A percentile compares a stretch with the other conserved stretches of the same genome.
Conservation (phyloP, 2,329 filamentous ascomycete species). For the Trichothecium sympodiale region DNA sequence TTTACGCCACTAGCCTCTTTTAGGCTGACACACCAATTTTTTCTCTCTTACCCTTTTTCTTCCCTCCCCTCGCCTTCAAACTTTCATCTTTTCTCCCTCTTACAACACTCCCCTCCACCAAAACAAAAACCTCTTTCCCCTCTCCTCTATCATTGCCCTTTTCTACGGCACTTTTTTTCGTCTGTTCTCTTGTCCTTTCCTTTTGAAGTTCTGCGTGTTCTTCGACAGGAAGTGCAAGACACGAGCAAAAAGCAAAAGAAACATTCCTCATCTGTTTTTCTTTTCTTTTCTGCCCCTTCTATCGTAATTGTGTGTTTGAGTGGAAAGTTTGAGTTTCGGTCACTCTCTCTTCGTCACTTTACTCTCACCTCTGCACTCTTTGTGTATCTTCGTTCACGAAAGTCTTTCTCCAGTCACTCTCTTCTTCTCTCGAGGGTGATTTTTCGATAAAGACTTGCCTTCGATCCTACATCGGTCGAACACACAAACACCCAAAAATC, state of each 20-base stretch:
- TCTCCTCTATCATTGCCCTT: slow-evolving; percentile 17
- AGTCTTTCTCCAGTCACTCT: slow-evolving; percentile 15
- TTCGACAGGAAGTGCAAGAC: slow-evolving; percentile 26
- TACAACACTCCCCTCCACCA: slow-evolving; percentile 20
- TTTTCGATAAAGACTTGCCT: slow-evolving; percentile 4
- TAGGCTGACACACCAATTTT: slow-evolving; percentile 6
- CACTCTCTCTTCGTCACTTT: slow-evolving; percentile 4
- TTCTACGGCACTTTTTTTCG: slow-evolving; percentile 19
- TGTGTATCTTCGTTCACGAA: slow-evolving; percentile 12
- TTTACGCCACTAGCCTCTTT: slow-evolving; percentile 6
- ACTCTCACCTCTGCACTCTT: slow-evolving; percentile 12
- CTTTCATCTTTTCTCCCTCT: slow-evolving; percentile 17
- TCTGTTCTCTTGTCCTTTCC: slow-evolving; percentile 26
- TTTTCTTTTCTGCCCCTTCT: slow-evolving; percentile 29
- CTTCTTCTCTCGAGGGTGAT: slow-evolving; percentile 18
- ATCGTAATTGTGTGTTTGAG: slow-evolving; percentile 31
- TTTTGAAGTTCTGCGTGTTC: slow-evolving; percentile 34
- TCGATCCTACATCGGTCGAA: slow-evolving; percentile 3
- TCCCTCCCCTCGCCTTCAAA: slow-evolving; percentile 8
- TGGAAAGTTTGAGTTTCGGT: slow-evolving; percentile 9
- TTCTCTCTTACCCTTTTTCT: slow-evolving; percentile 6
- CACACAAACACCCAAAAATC: slow-evolving; percentile 10
- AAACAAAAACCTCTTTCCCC: slow-evolving; percentile 18
- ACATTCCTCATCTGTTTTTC: slow-evolving; percentile 18
- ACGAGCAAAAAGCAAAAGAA: slow-evolving; percentile 1